Evolutionary conservation across 345 rosid genomes (phyloP).

Genomic region (Populus pruinosa): DNA sequence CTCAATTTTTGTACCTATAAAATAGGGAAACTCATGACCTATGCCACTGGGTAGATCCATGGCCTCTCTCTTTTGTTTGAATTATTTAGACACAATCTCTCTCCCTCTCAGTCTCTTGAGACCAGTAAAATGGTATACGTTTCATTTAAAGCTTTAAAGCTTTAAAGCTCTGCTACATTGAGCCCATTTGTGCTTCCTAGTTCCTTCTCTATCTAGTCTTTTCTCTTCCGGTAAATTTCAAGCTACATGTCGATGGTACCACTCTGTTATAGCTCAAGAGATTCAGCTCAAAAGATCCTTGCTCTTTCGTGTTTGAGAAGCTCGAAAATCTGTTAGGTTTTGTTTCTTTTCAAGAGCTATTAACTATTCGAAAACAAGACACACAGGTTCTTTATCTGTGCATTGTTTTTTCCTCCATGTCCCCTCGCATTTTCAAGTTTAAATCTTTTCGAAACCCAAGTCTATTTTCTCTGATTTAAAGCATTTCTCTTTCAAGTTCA

Average conservation of each 20-base stretch:
- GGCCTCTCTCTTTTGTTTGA: not conserved
- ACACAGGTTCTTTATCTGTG: not conserved
- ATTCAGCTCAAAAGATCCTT: not conserved
- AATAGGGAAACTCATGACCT: not conserved
- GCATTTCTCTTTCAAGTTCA: not conserved
- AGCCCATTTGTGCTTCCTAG: not conserved
- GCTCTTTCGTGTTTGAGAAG: not conserved
- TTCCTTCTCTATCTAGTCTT: not conserved
- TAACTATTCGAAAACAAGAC: not conserved
- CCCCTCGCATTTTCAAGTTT: not conserved
- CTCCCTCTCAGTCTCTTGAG: conserved; percentile 1
- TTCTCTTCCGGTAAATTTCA: not conserved
- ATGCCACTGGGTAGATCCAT: not conserved
- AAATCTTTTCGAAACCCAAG: not conserved
- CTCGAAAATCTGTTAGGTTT: not conserved
- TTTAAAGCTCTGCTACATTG: not conserved
- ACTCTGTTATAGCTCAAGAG: not conserved
- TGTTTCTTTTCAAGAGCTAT: not conserved
- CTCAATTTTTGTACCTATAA: too few relatives aligned
- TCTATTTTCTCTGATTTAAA: not conserved
- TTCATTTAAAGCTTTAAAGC: not conserved
- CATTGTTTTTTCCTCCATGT: not conserved
- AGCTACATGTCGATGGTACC: not conserved
- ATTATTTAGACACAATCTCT: not conserved
- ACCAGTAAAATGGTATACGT: not conserved